phyloP scores from a whole-genome alignment of 305 asterid genomes.

The Fraxinus albicans region DNA sequence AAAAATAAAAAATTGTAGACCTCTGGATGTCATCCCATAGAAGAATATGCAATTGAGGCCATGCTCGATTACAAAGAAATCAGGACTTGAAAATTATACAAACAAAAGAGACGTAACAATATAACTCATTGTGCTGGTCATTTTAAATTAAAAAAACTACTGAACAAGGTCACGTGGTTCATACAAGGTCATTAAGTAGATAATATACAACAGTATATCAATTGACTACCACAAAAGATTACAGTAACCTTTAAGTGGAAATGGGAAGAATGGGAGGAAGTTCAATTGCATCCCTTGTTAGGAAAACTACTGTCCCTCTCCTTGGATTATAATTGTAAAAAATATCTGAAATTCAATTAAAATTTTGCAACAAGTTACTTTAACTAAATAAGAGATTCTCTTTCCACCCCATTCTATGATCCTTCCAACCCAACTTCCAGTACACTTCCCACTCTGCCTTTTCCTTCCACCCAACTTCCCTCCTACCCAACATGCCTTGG shows the following conservation, averaged over 20 bases:
- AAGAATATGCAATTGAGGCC: not conserved
- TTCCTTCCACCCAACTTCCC: not conserved
- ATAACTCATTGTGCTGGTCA: not conserved
- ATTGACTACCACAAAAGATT: not conserved
- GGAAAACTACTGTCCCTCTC: not conserved
- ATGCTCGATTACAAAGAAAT: not conserved
- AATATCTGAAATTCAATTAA: not conserved
- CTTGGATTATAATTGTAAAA: not conserved
- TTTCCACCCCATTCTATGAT: not conserved
- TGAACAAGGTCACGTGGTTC: not conserved
- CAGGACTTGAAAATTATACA: not conserved
- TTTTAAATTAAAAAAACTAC: not conserved
- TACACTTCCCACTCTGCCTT: not conserved
- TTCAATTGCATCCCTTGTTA: not conserved
- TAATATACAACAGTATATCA: not conserved
- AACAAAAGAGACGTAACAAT: not conserved
- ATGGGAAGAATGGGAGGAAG: not conserved
- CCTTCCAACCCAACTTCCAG: conserved; percentile 1
- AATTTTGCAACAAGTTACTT: not conserved
- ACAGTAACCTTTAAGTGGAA: conserved; percentile 1
- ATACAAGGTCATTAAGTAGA: not conserved
- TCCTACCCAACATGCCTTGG: not conserved
- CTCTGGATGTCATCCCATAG: not conserved
- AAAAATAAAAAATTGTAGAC: not conserved
- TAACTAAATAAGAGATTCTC: not conserved